These are phyloP conservation scores for Eucalyptus polyanthemos DNA, from an alignment of 345 rosid species.

Conservation along the genomic window DNA sequence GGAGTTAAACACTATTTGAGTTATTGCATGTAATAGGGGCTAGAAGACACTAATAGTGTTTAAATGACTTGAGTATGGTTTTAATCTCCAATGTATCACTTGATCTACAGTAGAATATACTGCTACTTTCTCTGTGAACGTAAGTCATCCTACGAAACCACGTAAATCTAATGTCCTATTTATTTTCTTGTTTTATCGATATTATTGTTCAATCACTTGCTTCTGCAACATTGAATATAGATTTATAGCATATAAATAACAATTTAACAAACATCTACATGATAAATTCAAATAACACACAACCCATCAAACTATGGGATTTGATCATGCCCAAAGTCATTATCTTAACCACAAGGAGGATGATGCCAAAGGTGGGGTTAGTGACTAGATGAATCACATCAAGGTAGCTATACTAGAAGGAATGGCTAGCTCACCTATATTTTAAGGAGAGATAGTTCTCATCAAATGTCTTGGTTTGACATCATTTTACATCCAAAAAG, in stretches of 20 bases:
- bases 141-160: neutral
- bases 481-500: neutral
- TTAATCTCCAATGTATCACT: neutral
- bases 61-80: neutral
- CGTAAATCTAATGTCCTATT: too few relatives aligned
- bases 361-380: neutral
- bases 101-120: neutral
- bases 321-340: neutral
- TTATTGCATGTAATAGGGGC: neutral
- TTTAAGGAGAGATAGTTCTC: neutral
- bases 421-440: neutral
- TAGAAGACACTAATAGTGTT: neutral
- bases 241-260: neutral
- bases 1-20: neutral
- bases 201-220: too few relatives aligned
- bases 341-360: neutral
- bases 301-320: neutral
- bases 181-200: too few relatives aligned
- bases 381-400: neutral
- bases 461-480: neutral
- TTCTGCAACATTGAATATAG: neutral
- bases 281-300: too few relatives aligned
- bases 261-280: too few relatives aligned
- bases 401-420: neutral
- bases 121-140: accelerated